Conservation (phyloP, 306 rosid species). For the Corylus heterophylla region DNA sequence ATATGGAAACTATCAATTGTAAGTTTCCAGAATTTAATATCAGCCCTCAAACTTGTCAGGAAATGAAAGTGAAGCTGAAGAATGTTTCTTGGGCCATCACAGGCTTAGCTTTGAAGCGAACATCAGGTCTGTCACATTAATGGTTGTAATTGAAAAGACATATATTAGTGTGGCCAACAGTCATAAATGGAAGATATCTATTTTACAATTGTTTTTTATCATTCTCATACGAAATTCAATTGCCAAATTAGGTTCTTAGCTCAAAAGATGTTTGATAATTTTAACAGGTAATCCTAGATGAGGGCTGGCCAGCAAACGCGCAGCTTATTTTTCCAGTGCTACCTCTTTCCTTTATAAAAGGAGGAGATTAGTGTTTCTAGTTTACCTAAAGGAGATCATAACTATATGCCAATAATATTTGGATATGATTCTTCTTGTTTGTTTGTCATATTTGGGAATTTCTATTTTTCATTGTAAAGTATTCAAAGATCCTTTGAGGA, state of each 20-base stretch:
- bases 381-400: background rate
- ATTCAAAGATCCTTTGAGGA: background rate
- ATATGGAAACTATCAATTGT: background rate
- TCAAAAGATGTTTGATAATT: background rate
- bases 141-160: background rate
- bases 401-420: background rate
- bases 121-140: constrained; percentile 29
- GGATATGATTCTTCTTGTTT: background rate
- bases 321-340: background rate
- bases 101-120: constrained; percentile 39
- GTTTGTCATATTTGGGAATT: background rate
- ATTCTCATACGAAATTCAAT: background rate
- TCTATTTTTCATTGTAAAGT: background rate
- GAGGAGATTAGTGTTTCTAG: constrained; percentile 8
- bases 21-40: constrained; percentile 23
- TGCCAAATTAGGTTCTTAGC: background rate
- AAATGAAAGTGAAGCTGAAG: constrained; percentile 43
- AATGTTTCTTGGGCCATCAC: constrained; percentile 56
- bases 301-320: background rate
- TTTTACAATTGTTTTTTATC: background rate
- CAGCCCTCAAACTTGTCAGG: constrained; percentile 39
- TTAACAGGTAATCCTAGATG: constrained; percentile 8
- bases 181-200: background rate
- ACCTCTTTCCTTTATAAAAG: background rate
- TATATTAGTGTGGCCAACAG: background rate